Percentiles rank a stretch among this genome's conserved stretches.
These are phyloP conservation scores for Backusella morwellensis DNA, from an alignment of 192 early-diverging fungal genomes.

Conservation along the genomic window DNA sequence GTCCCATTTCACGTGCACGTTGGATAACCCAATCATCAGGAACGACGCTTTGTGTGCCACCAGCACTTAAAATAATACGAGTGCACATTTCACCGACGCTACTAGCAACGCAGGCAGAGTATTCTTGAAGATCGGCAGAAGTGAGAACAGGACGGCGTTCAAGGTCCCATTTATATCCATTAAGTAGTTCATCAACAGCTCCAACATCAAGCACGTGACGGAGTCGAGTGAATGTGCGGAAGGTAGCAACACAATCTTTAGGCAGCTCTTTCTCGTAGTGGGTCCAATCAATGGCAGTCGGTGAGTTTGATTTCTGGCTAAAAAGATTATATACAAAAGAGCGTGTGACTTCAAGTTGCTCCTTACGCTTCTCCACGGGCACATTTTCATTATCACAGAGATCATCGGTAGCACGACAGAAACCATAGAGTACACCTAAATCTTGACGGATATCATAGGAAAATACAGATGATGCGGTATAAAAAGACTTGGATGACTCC, in stretches of 20 bases:
- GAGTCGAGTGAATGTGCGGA: slow-evolving; percentile 25
- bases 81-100: slow-evolving; percentile 43
- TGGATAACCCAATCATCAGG: slow-evolving; percentile 19
- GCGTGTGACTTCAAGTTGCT: slow-evolving; percentile 12
- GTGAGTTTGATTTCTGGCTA: not conserved
- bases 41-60: not conserved
- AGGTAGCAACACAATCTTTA: slow-evolving; percentile 10
- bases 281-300: slow-evolving; percentile 25
- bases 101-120: slow-evolving; percentile 35
- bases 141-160: slow-evolving; percentile 13
- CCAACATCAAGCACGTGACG: slow-evolving; percentile 17
- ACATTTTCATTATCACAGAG: slow-evolving; percentile 29
- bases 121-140: slow-evolving; percentile 24
- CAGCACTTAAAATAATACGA: slow-evolving; percentile 26
- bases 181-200: slow-evolving; percentile 31
- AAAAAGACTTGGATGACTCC: slow-evolving; percentile 30
- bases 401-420: slow-evolving; percentile 40
- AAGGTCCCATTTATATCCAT: slow-evolving; percentile 37
- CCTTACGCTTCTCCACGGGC: slow-evolving; percentile 11
- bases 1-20: slow-evolving; percentile 37
- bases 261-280: slow-evolving; percentile 16
- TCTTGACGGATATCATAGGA: slow-evolving; percentile 31
- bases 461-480: slow-evolving; percentile 36
- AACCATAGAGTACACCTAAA: slow-evolving; percentile 33
- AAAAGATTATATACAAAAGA: slow-evolving; percentile 31